Evolutionary conservation across 352 stramenopile genomes (phyloP).

Genomic region (Phytopythium mirpurense): DNA sequence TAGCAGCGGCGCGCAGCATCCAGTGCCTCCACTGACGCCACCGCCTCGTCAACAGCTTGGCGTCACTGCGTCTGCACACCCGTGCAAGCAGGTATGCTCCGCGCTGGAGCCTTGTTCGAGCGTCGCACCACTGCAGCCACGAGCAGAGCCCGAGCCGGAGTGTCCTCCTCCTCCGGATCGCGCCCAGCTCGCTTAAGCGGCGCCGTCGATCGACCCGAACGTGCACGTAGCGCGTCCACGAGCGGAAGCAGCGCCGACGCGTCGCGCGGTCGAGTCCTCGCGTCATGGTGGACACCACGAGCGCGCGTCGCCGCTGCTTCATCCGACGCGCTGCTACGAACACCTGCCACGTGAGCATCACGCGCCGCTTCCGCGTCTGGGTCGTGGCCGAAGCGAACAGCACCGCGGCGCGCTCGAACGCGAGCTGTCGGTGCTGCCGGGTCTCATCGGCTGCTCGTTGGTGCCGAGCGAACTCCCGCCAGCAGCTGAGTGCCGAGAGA

Average conservation of each 20-base stretch:
- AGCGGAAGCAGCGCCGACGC: not conserved
- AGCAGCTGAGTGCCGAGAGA: not conserved
- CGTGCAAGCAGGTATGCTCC: not conserved
- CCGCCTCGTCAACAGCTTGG: not conserved
- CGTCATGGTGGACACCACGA: not conserved
- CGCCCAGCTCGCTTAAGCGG: not conserved
- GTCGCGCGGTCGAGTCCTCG: not conserved
- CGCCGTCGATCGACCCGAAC: not conserved
- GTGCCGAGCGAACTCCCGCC: not conserved
- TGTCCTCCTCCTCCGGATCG: not conserved
- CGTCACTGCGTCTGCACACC: not conserved
- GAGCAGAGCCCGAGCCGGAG: not conserved
- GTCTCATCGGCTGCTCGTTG: not conserved
- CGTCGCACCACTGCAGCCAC: not conserved
- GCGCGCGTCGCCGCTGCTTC: not conserved
- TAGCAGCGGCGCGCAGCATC: not conserved
- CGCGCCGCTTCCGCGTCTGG: constrained; percentile 1
- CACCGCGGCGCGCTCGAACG: not conserved
- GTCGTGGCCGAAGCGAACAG: constrained; percentile 3
- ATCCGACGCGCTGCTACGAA: not conserved
- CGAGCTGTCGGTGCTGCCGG: constrained; percentile 3
- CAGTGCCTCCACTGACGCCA: constrained; percentile 2
- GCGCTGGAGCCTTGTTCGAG: not conserved
- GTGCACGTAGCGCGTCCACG: constrained; percentile 1
- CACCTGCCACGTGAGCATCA: constrained; percentile 4